phyloP scores from a whole-genome alignment of 257 asterid genomes.

The Lycium barbarum region DNA sequence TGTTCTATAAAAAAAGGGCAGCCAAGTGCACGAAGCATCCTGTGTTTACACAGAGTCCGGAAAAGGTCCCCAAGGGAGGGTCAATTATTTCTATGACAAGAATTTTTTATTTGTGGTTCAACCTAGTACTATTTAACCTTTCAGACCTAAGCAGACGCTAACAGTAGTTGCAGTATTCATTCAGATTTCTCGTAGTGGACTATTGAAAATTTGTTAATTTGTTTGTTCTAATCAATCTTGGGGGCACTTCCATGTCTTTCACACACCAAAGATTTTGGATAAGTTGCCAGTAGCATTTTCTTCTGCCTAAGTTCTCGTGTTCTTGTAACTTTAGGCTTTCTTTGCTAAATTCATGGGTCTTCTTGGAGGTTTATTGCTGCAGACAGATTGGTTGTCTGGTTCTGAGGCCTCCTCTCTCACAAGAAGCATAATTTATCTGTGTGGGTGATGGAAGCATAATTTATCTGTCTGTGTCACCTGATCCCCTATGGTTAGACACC shows the following conservation, averaged over 20 bases:
- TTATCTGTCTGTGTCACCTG: not conserved
- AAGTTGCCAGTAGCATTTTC: not conserved
- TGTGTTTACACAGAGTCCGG: too few relatives aligned
- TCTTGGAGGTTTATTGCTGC: not conserved
- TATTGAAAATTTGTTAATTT: not conserved
- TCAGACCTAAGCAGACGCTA: not conserved
- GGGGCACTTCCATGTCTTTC: not conserved
- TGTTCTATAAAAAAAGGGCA: too few relatives aligned
- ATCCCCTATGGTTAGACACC: not conserved
- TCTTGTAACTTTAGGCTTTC: not conserved
- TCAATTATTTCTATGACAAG: not conserved
- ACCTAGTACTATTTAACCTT: not conserved
- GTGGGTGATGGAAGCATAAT: not conserved
- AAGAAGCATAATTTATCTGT: not conserved
- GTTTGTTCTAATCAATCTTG: not conserved
- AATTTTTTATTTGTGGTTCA: not conserved
- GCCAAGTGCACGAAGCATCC: too few relatives aligned
- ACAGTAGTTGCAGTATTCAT: conserved; percentile 3
- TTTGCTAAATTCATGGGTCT: not conserved
- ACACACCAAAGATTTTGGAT: not conserved
- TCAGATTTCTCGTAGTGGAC: not conserved
- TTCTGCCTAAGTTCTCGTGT: not conserved
- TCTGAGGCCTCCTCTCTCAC: not conserved
- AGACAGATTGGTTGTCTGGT: not conserved
- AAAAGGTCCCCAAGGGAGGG: not conserved